Evolutionary conservation across 202 grass and related monocot genomes (phyloP), one percentile per base, ranked within the genome.

Genomic region (Digitaria exilis): DNA sequence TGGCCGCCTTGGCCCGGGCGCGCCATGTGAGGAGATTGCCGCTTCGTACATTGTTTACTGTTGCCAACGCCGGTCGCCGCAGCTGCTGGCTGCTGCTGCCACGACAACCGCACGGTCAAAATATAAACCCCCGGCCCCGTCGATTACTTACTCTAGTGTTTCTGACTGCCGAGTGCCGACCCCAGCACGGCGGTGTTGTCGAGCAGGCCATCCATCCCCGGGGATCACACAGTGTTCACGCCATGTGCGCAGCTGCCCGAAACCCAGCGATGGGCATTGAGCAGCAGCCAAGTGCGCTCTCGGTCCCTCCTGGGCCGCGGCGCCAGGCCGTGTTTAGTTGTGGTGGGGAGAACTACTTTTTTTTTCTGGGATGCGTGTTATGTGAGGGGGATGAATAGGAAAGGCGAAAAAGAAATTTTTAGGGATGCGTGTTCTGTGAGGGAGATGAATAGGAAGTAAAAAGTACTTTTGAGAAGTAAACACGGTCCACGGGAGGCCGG

Each of bases 171-270:
- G 37, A 39, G 37, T 39, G 37, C 37, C 37, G 37, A 39, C 37
- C 61, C 54, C 43, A 8, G 43, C 43, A 10, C 7, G 37, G 43
- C 7, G 37, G 37, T 39, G 37, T 4, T 34, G 32, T 12, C 9
- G 41, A 43, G 42, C 42, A 1, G 29, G 37, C 57, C 25, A 9
- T 0, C 69, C 9, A 22, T 7, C 55, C 24, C 25, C 59, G 58
- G 45, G 42, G 57, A 21, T 24, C 35, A 7, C 71, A 67, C 42
- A 44, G 9, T 1, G 77, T 8, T 56, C 15, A 57, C 64, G 25
- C 72, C 82, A 77, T 58, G 82, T 84, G 70, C 70, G 58, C 71
- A 28, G 15, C 15, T 21, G 17, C 32, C 5, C 25, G 35, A 14
- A 35, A 17, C 44, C 39, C 60, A 0, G 7, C 15, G 60, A 14